phyloP scores from a whole-genome alignment of 495 filamentous ascomycete genomes.

The Aspergillus nanangensis region DNA sequence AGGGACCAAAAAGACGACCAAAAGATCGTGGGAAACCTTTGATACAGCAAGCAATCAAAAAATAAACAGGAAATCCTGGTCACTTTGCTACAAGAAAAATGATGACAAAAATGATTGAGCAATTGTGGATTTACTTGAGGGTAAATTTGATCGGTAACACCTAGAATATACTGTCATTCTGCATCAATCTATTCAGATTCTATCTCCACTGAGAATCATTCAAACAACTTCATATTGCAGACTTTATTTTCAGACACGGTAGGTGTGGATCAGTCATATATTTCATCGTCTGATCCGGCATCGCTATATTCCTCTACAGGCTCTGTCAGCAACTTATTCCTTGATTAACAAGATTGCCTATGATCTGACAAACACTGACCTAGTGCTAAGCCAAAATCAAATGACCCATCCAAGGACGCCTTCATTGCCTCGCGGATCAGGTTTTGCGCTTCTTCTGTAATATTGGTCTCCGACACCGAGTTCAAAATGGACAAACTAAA shows the following conservation, averaged over 20 bases:
- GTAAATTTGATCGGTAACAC: too few relatives aligned
- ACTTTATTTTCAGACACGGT: neutral
- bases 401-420: constrained; percentile 32
- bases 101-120: too few relatives aligned
- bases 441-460: constrained; percentile 29
- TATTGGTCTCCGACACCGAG: constrained; percentile 22
- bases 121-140: too few relatives aligned
- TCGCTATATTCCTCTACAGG: constrained; percentile 25
- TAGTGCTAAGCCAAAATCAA: constrained; percentile 35
- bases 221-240: neutral
- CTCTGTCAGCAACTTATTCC: too few relatives aligned
- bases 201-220: neutral
- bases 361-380: constrained; percentile 11
- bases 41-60: too few relatives aligned
- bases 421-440: constrained; percentile 32
- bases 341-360: too few relatives aligned
- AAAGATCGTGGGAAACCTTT: too few relatives aligned
- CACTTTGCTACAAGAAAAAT: too few relatives aligned
- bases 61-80: too few relatives aligned
- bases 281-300: constrained; percentile 22
- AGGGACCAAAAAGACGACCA: too few relatives aligned
- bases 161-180: neutral
- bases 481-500: constrained; percentile 36
- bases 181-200: neutral
- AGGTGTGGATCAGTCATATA: constrained; percentile 18